Conservation (phyloP, 495 filamentous ascomycete genomes). For the Chaetomidium leptoderma region DNA sequence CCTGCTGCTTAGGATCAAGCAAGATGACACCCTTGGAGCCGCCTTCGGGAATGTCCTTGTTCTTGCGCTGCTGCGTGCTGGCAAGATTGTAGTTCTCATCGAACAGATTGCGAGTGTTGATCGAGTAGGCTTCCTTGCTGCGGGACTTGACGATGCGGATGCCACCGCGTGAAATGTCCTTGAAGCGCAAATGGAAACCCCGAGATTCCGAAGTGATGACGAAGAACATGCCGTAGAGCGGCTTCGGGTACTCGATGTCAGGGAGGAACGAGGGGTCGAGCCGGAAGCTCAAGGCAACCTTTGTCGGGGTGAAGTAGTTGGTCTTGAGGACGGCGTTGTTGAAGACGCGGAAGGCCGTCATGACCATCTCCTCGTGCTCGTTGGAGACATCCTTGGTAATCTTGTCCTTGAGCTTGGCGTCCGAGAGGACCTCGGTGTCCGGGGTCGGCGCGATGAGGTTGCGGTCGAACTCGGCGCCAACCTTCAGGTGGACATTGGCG, state of each 20-base stretch:
- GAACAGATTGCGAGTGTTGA: conserved; percentile 92
- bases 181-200: conserved; percentile 95
- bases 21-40: conserved; percentile 97
- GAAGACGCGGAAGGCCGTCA: conserved; percentile 94
- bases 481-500: conserved; percentile 83
- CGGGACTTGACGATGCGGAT: conserved; percentile 98
- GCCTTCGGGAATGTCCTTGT: conserved; percentile 99
- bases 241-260: conserved; percentile 85
- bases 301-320: conserved; percentile 98
- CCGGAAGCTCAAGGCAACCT: conserved; percentile 96
- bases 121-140: conserved; percentile 88
- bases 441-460: conserved; percentile 63
- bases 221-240: conserved; percentile 95
- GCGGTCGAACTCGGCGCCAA: conserved; percentile 71
- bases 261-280: conserved; percentile 86
- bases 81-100: conserved; percentile 98
- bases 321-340: conserved; percentile 89
- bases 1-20: conserved; percentile 87
- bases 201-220: conserved; percentile 95
- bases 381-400: conserved; percentile 80
- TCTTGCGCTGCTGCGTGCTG: conserved; percentile 98
- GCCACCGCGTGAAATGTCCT: conserved; percentile 93
- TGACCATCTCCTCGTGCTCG: conserved; percentile 97
- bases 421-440: conserved; percentile 71
- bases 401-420: conserved; percentile 69